Conservation (phyloP, 2,329 filamentous ascomycete genomes). For the Aspergillus fischeri region DNA sequence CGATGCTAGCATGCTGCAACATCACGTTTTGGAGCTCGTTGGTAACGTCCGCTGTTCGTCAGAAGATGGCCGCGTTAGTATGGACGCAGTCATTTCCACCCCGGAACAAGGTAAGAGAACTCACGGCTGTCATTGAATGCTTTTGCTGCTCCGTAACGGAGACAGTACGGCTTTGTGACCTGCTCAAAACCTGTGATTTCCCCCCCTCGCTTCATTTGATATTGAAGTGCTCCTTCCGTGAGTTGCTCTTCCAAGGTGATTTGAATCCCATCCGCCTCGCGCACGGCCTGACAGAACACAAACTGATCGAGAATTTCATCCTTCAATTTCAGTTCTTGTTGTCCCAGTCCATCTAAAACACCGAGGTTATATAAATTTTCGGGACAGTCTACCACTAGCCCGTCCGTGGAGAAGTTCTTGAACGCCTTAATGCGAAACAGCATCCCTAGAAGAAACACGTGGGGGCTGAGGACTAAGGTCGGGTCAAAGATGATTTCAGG, state of each 20-base stretch:
- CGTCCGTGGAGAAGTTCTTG: slow-evolving; percentile 17
- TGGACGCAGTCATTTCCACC: too few relatives aligned
- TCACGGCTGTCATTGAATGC: slow-evolving; percentile 34
- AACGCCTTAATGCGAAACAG: slow-evolving; percentile 32
- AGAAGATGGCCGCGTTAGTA: neutral
- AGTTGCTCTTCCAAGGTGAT: too few relatives aligned
- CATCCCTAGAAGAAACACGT: slow-evolving; percentile 31
- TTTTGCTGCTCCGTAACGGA: slow-evolving; percentile 31
- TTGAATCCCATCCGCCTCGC: slow-evolving; percentile 17
- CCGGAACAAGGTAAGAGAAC: slow-evolving; percentile 6
- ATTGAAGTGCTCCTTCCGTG: too few relatives aligned
- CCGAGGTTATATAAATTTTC: slow-evolving; percentile 34
- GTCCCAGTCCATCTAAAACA: slow-evolving; percentile 27
- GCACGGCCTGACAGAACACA: slow-evolving; percentile 27
- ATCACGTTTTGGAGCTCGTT: slow-evolving; percentile 20
- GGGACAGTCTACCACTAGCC: slow-evolving; percentile 25
- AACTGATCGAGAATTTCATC: slow-evolving; percentile 28
- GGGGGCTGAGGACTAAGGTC: slow-evolving; percentile 33
- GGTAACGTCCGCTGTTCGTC: slow-evolving; percentile 12
- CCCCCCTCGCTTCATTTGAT: slow-evolving; percentile 10
- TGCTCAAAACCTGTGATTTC: slow-evolving; percentile 31
- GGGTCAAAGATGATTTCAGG: slow-evolving; percentile 35
- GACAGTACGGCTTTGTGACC: slow-evolving; percentile 27
- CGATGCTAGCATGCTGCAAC: slow-evolving; percentile 22
- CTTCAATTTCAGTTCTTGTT: slow-evolving; percentile 32